phyloP scores from a whole-genome alignment of 2,329 filamentous ascomycete species.

The Arthrobotrys iridis region DNA sequence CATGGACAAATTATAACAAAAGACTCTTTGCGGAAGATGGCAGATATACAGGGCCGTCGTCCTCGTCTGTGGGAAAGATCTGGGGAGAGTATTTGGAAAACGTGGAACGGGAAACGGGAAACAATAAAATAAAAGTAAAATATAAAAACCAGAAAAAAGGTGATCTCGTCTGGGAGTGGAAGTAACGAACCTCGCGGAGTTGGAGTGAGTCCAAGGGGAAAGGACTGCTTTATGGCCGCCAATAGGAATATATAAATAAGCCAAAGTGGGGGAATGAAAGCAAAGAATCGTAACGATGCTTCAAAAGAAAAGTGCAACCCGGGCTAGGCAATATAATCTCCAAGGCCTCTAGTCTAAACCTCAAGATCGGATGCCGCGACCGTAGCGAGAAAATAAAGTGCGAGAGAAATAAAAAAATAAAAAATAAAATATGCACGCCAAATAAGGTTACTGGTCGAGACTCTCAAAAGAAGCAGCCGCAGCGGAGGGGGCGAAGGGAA shows the following conservation, averaged over 20 bases:
- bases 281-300: constrained; percentile 51
- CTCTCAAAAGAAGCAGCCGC: neutral
- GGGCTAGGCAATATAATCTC: constrained; percentile 40
- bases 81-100: constrained; percentile 13
- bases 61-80: constrained; percentile 11
- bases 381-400: constrained; percentile 43
- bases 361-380: constrained; percentile 54
- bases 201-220: constrained; percentile 26
- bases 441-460: constrained; percentile 39
- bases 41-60: constrained; percentile 1
- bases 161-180: neutral
- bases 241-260: constrained; percentile 50
- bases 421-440: constrained; percentile 26
- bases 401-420: constrained; percentile 27
- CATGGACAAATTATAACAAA: constrained; percentile 20
- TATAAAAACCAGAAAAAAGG: neutral
- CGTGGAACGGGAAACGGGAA: neutral
- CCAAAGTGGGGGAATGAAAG: constrained; percentile 51
- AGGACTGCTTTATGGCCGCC: constrained; percentile 23
- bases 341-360: constrained; percentile 36
- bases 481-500: constrained; percentile 24
- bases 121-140: neutral
- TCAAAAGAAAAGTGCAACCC: constrained; percentile 46
- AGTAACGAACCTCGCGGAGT: constrained; percentile 48
- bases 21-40: constrained; percentile 4